Conservation (phyloP, 192 early-diverging fungal genomes). For the Backusella mclennaniae region DNA sequence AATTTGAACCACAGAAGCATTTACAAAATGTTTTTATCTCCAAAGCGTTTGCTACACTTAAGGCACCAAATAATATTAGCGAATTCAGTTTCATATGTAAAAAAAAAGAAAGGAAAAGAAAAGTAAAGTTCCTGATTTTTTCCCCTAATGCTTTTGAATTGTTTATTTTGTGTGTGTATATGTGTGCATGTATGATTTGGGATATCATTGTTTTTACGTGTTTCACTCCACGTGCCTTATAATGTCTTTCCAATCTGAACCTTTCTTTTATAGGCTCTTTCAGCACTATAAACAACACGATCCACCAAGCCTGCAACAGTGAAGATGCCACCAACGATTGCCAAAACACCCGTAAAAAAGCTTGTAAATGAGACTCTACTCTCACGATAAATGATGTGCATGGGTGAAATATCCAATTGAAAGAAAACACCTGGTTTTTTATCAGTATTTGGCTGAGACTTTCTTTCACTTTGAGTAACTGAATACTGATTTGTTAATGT, state of each 20-base stretch:
- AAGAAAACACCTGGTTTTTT: slow-evolving; percentile 68
- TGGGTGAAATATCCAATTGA: slow-evolving; percentile 95
- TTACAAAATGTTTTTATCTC: slow-evolving; percentile 54
- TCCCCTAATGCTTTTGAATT: neutral
- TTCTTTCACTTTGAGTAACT: slow-evolving; percentile 81
- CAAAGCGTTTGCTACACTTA: neutral
- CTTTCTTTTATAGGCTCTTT: slow-evolving; percentile 74
- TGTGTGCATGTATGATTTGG: neutral
- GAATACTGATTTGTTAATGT: slow-evolving; percentile 93
- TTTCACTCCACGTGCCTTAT: slow-evolving; percentile 18
- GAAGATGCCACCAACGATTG: slow-evolving; percentile 92
- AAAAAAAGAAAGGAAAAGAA: neutral
- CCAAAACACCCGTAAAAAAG: slow-evolving; percentile 88
- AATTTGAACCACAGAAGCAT: slow-evolving; percentile 64
- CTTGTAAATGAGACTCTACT: slow-evolving; percentile 78
- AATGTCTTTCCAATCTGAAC: slow-evolving; percentile 78
- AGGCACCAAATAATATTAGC: neutral
- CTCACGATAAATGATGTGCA: slow-evolving; percentile 89
- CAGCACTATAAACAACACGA: slow-evolving; percentile 78
- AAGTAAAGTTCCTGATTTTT: neutral
- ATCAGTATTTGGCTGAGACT: slow-evolving; percentile 30
- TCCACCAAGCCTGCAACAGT: slow-evolving; percentile 93
- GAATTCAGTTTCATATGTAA: neutral
- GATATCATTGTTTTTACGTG: neutral
- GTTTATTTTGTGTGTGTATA: neutral